Percentiles rank a stretch among this genome's conserved stretches.
Conservation (phyloP, 495 filamentous ascomycete species). For the Penicillium salamii region DNA sequence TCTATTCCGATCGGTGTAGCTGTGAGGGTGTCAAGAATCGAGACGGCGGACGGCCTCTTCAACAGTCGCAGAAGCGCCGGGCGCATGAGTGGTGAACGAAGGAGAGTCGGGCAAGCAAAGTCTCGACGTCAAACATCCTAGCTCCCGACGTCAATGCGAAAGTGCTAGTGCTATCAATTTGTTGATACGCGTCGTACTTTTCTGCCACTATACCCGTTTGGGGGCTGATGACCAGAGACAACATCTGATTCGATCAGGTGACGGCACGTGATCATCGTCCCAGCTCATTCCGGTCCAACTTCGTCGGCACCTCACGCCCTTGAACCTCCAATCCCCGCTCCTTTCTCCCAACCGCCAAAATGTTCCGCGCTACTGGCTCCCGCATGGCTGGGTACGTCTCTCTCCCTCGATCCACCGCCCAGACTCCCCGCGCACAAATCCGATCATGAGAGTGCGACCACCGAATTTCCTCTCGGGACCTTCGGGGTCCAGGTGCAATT, state of each 20-base stretch:
- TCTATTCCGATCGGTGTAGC: conserved; percentile 38
- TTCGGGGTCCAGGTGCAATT: conserved; percentile 21
- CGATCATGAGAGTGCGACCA: conserved; percentile 10
- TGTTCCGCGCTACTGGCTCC: conserved; percentile 45
- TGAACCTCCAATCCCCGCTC: conserved; percentile 23
- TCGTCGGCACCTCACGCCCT: conserved; percentile 31
- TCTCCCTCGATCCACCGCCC: background rate
- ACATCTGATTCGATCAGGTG: conserved; percentile 21
- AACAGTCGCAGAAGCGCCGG: conserved; percentile 54
- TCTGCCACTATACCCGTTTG: conserved; percentile 25
- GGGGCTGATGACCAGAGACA: conserved; percentile 6
- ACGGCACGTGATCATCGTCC: conserved; percentile 8
- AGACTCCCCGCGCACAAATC: conserved; percentile 11
- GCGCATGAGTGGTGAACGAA: conserved; percentile 41
- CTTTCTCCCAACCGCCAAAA: conserved; percentile 40
- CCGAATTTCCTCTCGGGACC: conserved; percentile 17
- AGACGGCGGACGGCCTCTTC: conserved; percentile 51
- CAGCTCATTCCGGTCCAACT: conserved; percentile 32
- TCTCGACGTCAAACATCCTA: conserved; percentile 27
- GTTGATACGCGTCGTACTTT: conserved; percentile 6
- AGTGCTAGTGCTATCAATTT: conserved; percentile 4
- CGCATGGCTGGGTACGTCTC: conserved; percentile 46
- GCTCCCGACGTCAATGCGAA: conserved; percentile 3
- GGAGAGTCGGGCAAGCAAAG: conserved; percentile 11
- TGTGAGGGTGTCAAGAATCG: conserved; percentile 43